Evolutionary conservation across 192 early-diverging fungal genomes (phyloP), one percentile per base, ranked within the genome.

Genomic region (Dispira simplex): DNA sequence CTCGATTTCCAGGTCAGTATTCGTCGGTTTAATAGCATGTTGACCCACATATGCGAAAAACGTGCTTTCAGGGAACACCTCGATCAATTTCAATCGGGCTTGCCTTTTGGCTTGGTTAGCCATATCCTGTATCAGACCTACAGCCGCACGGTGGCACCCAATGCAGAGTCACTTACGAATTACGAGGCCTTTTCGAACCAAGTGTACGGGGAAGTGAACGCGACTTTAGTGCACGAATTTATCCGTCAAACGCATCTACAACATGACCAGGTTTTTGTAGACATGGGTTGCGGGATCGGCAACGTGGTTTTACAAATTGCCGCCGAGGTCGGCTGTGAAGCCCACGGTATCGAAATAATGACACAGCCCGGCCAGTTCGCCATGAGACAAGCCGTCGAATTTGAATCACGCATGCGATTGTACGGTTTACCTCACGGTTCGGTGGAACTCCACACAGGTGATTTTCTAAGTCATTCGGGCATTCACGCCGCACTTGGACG

Each of bases 231-330:
- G 46, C 81, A 81, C 62, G 88, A 94, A 60, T 76, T 99, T 27
- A 92, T 97, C 63, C 67, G 81, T 52, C 69, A 80, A 59, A 82
- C 90, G 1, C 70, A 73, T 11, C 73, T 98, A 28, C 70, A 73
- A 23, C 68, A 78, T 14, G 75, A 75, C 43, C 82, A 85, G 47
- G 79, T 85, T 11, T 99, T 99, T 82, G 70, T 97, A 46, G 96
- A 99, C 70, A 76, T 99, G 70, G 93, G 89, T 0, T 89, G 88
- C 68, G 96, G 96, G 18, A 91, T 94, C 70, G 96, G 93, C 26
- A 97, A 96, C 76, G 93, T 97, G 3, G 92, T 97, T 14, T 73
- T 99, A 39, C 96, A 99, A 72, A 90, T 97, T 10, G 93, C 92
- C 11, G 89, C 91, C 13, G 85, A 95, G 63, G 85, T 83, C 11